Evolutionary conservation across 352 stramenopile species (phyloP).

Genomic region (Pythium oligandrum): DNA sequence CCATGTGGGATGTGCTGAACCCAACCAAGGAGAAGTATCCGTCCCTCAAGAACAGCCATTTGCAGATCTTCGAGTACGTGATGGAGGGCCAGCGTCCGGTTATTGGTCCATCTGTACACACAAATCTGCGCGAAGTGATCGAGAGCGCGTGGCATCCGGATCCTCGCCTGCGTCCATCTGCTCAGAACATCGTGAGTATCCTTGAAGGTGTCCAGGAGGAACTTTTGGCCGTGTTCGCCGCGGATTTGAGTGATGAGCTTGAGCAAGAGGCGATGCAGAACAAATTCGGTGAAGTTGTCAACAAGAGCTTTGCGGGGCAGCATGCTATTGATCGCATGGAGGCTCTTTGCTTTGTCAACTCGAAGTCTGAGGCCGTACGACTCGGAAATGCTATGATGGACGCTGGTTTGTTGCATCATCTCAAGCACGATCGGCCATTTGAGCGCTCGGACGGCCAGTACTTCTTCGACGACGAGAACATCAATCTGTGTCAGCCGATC

Average conservation of each 20-base stretch:
- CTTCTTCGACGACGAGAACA: slow-evolving; percentile 24
- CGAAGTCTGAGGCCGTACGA: slow-evolving; percentile 15
- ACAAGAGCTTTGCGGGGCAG: slow-evolving; percentile 9
- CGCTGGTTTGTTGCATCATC: slow-evolving; percentile 23
- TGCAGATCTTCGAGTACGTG: slow-evolving; percentile 42
- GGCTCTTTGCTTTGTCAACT: slow-evolving; percentile 19
- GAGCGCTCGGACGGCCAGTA: slow-evolving; percentile 9
- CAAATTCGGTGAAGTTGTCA: slow-evolving; percentile 9
- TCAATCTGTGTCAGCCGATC: slow-evolving; percentile 17
- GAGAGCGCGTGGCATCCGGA: slow-evolving; percentile 21
- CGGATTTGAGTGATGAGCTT: slow-evolving; percentile 11
- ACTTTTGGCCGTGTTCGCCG: slow-evolving; percentile 12
- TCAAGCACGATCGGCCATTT: slow-evolving; percentile 19
- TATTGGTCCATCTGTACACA: slow-evolving; percentile 10
- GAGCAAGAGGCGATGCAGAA: slow-evolving; percentile 5
- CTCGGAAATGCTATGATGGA: slow-evolving; percentile 33
- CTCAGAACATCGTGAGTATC: slow-evolving; percentile 15
- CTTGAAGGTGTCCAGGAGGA: slow-evolving; percentile 25
- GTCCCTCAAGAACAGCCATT: slow-evolving; percentile 30
- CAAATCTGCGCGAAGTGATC: slow-evolving; percentile 18
- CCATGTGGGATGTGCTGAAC: slow-evolving; percentile 73
- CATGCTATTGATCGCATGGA: slow-evolving; percentile 13
- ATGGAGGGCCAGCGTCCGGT: slow-evolving; percentile 32
- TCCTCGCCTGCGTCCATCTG: slow-evolving; percentile 16
- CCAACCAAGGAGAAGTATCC: slow-evolving; percentile 46